Base-by-base conservation (phyloP, 2,329 filamentous ascomycete species). In the Ascochyta viciae-villosae region DNA sequence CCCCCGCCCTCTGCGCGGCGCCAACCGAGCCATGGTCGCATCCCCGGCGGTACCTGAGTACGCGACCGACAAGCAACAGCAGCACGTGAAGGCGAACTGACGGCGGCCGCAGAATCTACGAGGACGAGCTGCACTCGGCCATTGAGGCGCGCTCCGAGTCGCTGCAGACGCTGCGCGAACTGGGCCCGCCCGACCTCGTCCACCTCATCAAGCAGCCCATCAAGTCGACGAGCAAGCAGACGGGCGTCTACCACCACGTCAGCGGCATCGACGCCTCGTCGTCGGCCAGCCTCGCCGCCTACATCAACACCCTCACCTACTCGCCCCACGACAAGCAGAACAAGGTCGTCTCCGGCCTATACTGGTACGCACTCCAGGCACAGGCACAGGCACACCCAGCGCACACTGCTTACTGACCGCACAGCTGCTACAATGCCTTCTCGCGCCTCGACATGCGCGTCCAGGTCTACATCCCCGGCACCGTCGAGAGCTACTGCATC, bases 391-490 rank as follows among this genome's bases (percentile, higher is more conserved):
- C 3, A 26, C 3, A 26, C 24, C 6, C 24, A 26, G 24, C 1
- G 24, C 24, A 26, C 6, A 26, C 24, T 3, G 19, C 19, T 19
- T 35, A 57, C 73, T 74, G 69, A 78, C 76, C 60, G 48, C 68
- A 29, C 70, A 86, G 83, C 79, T 99, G 95, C 79, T 99, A 99
- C 84, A 99, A 99, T 91, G 95, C 95, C 63, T 97, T 99, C 77
- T 98, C 95, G 5, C 87, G 96, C 62, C 84, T 98, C 49, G 95
- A 99, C 73, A 99, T 99, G 95, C 92, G 95, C 58, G 94, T 99
- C 12, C 93, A 98, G 73, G 94, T 99, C 57, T 94, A 93, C 63
- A 98, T 99, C 62, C 95, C 95, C 16, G 95, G 95, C 58, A 95
- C 91, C 9, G 92, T 99, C 48, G 94, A 99, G 76, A 96, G 92